Base-by-base conservation (phyloP, 352 stramenopile genomes). In the Phytophthora citricola region DNA sequence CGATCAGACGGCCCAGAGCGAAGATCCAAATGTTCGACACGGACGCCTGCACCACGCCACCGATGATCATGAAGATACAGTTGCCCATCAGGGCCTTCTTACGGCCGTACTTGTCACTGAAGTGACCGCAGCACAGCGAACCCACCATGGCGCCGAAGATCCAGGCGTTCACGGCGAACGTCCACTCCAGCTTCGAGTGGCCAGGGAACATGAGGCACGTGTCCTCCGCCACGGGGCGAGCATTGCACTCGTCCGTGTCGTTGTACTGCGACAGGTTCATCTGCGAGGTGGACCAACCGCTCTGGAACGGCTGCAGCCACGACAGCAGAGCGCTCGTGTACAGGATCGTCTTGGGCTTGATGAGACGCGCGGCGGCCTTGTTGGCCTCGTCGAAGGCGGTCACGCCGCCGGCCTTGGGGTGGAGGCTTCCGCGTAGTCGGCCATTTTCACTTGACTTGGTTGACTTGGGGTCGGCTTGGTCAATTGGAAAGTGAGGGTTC, bases 11-110 rank as follows among this genome's bases (percentile, higher is more conserved):
- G 36, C 36, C 36, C 5, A 43, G 12, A 17, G 36, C 11, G 12
- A 43, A 43, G 36, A 43, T 17, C 36, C 36, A 43, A 43, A 43
- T 43, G 15, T 43, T 43, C 36, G 36, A 43, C 36, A 43, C 36
- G 12, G 15, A 6, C 14, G 36, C 15, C 36, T 43, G 36, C 36
- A 43, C 36, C 12, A 43, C 36, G 17, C 36, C 36, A 17, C 36
- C 36, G 36, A 43, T 11, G 11, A 43, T 43, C 36, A 43, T 43
- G 36, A 43, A 43, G 36, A 43, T 43, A 17, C 36, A 43, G 36
- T 43, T 43, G 12, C 36, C 36, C 36, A 43, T 43, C 12, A 43
- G 36, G 11, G 36, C 15, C 5, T 43, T 43, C 36, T 43, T 43
- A 17, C 36, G 36, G 36, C 36, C 36, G 36, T 43, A 43, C 36